Evolutionary conservation across 1,284 basidiomycete genomes (phyloP).

Genomic region (Ceratorhiza oryzae-sativae): DNA sequence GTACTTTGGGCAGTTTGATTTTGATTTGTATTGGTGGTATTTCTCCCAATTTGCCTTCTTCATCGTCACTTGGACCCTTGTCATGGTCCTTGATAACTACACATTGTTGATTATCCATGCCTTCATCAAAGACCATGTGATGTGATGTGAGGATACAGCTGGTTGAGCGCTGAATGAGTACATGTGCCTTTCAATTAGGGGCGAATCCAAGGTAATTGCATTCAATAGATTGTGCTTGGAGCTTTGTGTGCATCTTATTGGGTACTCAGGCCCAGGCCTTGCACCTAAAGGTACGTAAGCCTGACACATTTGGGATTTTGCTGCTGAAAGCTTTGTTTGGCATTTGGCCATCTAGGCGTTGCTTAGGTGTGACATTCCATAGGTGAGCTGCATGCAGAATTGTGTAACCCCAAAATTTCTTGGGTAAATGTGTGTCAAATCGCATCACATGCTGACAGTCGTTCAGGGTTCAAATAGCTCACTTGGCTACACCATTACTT

Average conservation of each 20-base stretch:
- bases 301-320: slow-evolving; percentile 5
- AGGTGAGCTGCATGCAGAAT: slow-evolving; percentile 14
- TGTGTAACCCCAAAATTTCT: slow-evolving; percentile 21
- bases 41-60: neutral
- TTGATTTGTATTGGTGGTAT: neutral
- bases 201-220: slow-evolving; percentile 12
- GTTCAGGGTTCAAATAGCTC: slow-evolving; percentile 15
- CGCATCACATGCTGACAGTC: slow-evolving; percentile 2
- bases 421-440: slow-evolving; percentile 8
- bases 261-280: slow-evolving; percentile 22
- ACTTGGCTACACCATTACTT: slow-evolving; percentile 10
- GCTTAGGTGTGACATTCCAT: slow-evolving; percentile 21
- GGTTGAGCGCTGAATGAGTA: neutral
- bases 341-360: neutral
- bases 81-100: slow-evolving; percentile 6
- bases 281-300: slow-evolving; percentile 21
- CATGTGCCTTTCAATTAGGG: slow-evolving; percentile 12
- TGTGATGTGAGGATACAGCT: slow-evolving; percentile 8
- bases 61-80: neutral
- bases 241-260: slow-evolving; percentile 18
- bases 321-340: slow-evolving; percentile 24
- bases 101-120: neutral
- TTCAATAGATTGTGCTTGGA: slow-evolving; percentile 8
- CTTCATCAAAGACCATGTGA: slow-evolving; percentile 23
- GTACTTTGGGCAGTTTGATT: too few species aligned